A percentile compares a stretch with the other conserved stretches of the same genome.
These are phyloP conservation scores for Phytopythium helicoides DNA, from an alignment of 352 stramenopile genomes.

Conservation along the genomic window DNA sequence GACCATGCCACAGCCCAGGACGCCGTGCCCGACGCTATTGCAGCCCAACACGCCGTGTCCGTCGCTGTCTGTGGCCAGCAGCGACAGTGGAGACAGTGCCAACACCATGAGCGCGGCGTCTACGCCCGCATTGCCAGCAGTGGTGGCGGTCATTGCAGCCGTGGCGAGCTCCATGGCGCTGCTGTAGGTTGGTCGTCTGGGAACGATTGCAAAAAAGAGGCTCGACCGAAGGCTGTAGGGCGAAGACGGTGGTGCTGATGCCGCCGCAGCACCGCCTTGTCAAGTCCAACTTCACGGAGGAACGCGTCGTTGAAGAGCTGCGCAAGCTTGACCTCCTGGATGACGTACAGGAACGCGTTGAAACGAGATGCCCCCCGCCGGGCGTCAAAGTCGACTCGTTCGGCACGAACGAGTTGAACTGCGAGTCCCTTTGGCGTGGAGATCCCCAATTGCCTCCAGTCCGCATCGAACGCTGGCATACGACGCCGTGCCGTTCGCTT, in stretches of 20 bases:
- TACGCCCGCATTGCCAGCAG: not conserved
- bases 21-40: slow-evolving; percentile 26
- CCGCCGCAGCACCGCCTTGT: slow-evolving; percentile 7
- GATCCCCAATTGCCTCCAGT: slow-evolving; percentile 74
- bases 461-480: slow-evolving; percentile 74
- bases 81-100: slow-evolving; percentile 20
- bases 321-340: slow-evolving; percentile 88
- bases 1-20: slow-evolving; percentile 26
- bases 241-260: slow-evolving; percentile 2
- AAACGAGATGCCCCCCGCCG: slow-evolving; percentile 78
- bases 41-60: slow-evolving; percentile 18
- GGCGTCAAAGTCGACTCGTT: slow-evolving; percentile 77
- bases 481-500: slow-evolving; percentile 55
- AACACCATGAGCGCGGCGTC: slow-evolving; percentile 34
- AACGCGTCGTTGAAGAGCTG: slow-evolving; percentile 78
- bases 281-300: slow-evolving; percentile 30
- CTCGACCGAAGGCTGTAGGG: not conserved
- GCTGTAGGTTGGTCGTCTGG: not conserved
- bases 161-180: slow-evolving; percentile 15
- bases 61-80: slow-evolving; percentile 6
- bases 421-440: slow-evolving; percentile 47
- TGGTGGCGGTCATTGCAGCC: slow-evolving; percentile 38
- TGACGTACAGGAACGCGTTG: slow-evolving; percentile 82
- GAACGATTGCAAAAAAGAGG: not conserved
- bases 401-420: slow-evolving; percentile 69